Base-by-base conservation (phyloP, 768 basidiomycete genomes). In the Lactifluus pinguis region DNA sequence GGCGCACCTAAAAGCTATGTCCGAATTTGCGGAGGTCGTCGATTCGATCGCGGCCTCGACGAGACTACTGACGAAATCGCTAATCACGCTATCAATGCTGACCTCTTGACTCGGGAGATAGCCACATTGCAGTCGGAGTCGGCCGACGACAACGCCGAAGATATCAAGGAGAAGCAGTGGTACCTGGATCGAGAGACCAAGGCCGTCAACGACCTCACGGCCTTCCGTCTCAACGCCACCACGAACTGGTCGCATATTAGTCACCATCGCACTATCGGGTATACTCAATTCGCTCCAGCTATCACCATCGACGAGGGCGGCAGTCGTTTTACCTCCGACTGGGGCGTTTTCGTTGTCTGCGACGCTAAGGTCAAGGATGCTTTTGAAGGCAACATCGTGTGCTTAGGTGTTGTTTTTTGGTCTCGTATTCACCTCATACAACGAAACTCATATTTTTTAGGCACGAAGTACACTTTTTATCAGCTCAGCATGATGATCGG, bases 381-480 rank as follows among this genome's bases (percentile, higher is more conserved):
- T 1, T 73, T 74, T 61, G 56, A 68, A 64, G 69, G 71, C 50
- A 73, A 73, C 49, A 49, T 68, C 45, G 66, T 73, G 53, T 57
- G 70, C 42, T 44, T 74, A 13, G 72, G 73, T 74, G 67, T 67
- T 58, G 51, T 68, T 55, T 66, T 53, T 64, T 25, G 25, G 25
- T 25, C 63, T 55, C 59, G 32, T 49, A 34, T 49, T 32, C 49
- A 51, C 19, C 32, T 56, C 49, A 19, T 21, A 41, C 34, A 15
- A 38, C 47, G 25, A 25, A 47, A 47, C 21, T 7, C 11, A 47
- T 21, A 5, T 47, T 25, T 25, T 25, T 25, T 9, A 47, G 45
- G 45, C 21, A 4, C 19, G 21, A 47, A 47, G 10, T 47, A 11
- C 14, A 47, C 13, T 19, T 25, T 47, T 21, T 25, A 47, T 11